phyloP scores from a whole-genome alignment of 1,284 basidiomycete genomes.

The Caloboletus firmus region DNA sequence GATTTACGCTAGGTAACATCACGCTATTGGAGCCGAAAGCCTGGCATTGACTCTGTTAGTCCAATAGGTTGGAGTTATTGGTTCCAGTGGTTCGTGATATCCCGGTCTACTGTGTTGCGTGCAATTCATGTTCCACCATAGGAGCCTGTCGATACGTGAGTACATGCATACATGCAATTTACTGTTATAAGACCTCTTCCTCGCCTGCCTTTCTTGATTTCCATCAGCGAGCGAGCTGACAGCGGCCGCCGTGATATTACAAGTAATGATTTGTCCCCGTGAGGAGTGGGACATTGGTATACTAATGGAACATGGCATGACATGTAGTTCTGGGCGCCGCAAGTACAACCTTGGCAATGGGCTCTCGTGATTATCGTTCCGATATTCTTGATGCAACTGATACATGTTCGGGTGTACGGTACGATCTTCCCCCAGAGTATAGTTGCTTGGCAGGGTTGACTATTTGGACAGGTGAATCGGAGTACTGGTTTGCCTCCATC shows the following conservation, averaged over 20 bases:
- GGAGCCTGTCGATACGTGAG: conserved; percentile 44
- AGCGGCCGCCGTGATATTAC: conserved; percentile 42
- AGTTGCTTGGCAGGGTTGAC: not conserved
- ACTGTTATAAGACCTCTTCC: not conserved
- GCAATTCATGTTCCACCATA: conserved; percentile 14
- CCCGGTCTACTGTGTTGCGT: not conserved
- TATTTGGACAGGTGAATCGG: conserved; percentile 44
- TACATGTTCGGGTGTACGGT: conserved; percentile 52
- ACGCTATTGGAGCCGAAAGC: not conserved
- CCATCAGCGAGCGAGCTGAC: conserved; percentile 44
- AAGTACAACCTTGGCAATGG: conserved; percentile 51
- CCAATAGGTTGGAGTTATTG: conserved; percentile 53
- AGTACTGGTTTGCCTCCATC: conserved; percentile 53
- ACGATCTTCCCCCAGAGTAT: not conserved
- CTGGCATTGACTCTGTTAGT: not conserved
- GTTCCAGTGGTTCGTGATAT: conserved; percentile 48
- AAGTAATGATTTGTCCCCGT: conserved; percentile 31
- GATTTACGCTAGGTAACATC: conserved; percentile 49
- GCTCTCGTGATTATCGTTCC: conserved; percentile 51
- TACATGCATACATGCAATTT: not conserved
- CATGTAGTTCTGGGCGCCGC: conserved; percentile 43
- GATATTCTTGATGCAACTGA: conserved; percentile 44
- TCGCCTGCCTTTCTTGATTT: not conserved
- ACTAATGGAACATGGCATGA: conserved; percentile 7
- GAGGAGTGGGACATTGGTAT: not conserved